These are phyloP conservation scores for Chaetomium fimeti DNA, from an alignment of 495 filamentous ascomycete species.

Conservation along the genomic window DNA sequence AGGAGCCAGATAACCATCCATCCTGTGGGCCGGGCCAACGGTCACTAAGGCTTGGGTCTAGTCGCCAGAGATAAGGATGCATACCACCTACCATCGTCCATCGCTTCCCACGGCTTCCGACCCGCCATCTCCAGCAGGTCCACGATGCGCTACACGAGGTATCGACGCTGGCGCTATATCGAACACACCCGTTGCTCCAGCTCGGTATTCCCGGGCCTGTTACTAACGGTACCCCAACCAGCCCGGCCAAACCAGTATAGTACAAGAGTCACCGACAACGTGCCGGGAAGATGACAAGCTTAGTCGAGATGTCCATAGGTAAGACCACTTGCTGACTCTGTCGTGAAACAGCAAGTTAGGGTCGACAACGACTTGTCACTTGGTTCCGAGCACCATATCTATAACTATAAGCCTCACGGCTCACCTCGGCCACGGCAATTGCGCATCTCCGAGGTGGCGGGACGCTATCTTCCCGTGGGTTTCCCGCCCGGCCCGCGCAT, in stretches of 20 bases:
- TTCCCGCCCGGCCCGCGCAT: conserved; percentile 10
- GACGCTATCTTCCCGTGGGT: neutral
- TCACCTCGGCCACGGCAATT: neutral
- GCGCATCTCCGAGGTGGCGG: conserved; percentile 14
- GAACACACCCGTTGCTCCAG: neutral
- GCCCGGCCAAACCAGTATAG: too few species aligned
- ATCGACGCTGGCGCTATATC: neutral
- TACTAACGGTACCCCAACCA: neutral
- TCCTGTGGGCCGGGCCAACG: neutral
- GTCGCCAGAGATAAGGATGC: neutral
- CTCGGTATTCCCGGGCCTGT: neutral
- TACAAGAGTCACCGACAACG: too few species aligned
- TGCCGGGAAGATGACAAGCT: neutral
- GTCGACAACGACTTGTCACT: conserved; percentile 4
- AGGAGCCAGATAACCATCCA: conserved; percentile 1
- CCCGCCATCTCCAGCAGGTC: neutral
- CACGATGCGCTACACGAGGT: neutral
- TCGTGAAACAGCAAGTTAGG: neutral
- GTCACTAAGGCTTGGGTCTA: too few species aligned
- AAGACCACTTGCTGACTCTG: neutral
- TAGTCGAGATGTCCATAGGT: neutral
- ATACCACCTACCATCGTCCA: neutral
- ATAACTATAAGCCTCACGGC: neutral
- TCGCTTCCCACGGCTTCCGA: neutral
- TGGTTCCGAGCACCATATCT: neutral